Evolutionary conservation across 768 basidiomycete species (phyloP).

Genomic region (Termitomyces sp.): DNA sequence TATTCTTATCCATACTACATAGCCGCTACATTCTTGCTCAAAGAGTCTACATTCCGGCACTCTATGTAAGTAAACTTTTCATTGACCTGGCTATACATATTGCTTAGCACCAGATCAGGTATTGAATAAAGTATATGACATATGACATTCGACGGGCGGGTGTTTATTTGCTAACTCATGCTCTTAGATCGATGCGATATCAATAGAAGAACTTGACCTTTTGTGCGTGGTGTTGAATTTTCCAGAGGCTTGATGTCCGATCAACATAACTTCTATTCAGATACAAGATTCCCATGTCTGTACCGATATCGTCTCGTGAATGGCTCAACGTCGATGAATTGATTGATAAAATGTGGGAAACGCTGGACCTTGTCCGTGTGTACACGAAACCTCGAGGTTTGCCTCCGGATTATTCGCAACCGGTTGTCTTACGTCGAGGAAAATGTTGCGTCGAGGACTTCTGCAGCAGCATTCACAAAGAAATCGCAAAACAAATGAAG

Average conservation of each 20-base stretch:
- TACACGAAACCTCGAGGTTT: constrained; percentile 95
- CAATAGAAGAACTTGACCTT: constrained; percentile 95
- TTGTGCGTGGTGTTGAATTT: constrained; percentile 47
- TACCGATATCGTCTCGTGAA: constrained; percentile 88
- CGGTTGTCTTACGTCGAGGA: constrained; percentile 77
- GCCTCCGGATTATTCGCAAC: constrained; percentile 84
- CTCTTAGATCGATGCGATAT: constrained; percentile 90
- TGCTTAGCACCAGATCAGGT: constrained; percentile 36
- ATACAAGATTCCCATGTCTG: constrained; percentile 93
- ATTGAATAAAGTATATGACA: constrained; percentile 66
- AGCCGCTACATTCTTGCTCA: not conserved
- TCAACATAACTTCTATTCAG: constrained; percentile 22
- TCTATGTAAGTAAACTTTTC: constrained; percentile 60
- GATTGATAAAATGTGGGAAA: constrained; percentile 88
- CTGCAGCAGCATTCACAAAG: constrained; percentile 92
- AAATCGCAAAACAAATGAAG: constrained; percentile 97
- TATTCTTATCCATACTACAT: not conserved
- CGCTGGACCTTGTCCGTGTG: constrained; percentile 88
- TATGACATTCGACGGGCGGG: constrained; percentile 1
- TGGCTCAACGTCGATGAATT: constrained; percentile 98
- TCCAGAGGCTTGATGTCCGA: not conserved
- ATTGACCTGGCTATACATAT: not conserved
- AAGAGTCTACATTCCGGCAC: constrained; percentile 89
- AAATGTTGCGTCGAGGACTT: constrained; percentile 80
- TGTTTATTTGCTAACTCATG: not conserved